Evolutionary conservation across 2,329 filamentous ascomycete genomes (phyloP).

Genomic region (Hymenoscyphus linearis): DNA sequence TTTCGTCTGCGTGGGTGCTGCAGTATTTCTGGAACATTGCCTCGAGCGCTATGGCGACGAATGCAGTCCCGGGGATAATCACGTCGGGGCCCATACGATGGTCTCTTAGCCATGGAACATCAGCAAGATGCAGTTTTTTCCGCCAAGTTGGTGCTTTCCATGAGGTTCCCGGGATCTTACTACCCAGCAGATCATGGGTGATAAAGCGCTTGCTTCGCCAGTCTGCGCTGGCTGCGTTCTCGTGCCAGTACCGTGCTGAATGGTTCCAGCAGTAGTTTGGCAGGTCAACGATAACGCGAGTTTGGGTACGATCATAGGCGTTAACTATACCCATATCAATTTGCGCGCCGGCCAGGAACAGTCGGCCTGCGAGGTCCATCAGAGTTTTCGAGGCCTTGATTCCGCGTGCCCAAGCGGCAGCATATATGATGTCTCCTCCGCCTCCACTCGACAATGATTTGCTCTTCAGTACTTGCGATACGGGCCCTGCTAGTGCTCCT

Average conservation of each 20-base stretch:
- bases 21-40: too few species aligned
- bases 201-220: slow-evolving; percentile 41
- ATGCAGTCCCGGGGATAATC: neutral
- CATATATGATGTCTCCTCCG: too few species aligned
- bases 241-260: slow-evolving; percentile 45
- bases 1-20: too few species aligned
- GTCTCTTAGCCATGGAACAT: neutral
- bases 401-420: too few species aligned
- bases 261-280: slow-evolving; percentile 52
- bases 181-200: slow-evolving; percentile 38
- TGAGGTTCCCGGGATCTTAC: slow-evolving; percentile 9
- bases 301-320: too few species aligned
- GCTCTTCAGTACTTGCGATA: slow-evolving; percentile 25
- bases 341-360: too few species aligned
- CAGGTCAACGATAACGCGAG: slow-evolving; percentile 34
- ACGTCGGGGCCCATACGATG: neutral
- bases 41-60: neutral
- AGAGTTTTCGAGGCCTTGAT: too few species aligned
- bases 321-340: too few species aligned
- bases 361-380: too few species aligned
- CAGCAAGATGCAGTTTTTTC: too few species aligned
- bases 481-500: slow-evolving; percentile 30
- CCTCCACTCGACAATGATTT: too few species aligned
- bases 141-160: too few species aligned
- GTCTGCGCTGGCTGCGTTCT: slow-evolving; percentile 42